Evolutionary conservation across 768 basidiomycete species (phyloP).

Genomic region (Galerina marginata): DNA sequence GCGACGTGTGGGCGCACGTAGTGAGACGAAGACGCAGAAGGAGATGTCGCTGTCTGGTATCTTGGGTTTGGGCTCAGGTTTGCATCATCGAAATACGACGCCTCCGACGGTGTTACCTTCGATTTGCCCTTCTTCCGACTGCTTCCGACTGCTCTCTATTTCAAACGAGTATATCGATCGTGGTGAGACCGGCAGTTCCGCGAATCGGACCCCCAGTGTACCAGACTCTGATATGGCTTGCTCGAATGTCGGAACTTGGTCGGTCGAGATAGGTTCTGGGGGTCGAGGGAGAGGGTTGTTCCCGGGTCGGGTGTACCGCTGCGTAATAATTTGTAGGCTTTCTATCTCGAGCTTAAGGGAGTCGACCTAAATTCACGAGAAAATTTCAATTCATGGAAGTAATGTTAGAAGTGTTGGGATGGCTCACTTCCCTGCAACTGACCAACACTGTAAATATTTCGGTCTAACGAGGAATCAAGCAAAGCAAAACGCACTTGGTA

Average conservation of each 20-base stretch:
- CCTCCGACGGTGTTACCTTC: constrained; percentile 5
- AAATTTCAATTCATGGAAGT: background rate
- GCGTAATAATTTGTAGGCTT: constrained; percentile 35
- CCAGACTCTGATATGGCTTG: constrained; percentile 31
- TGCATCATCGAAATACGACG: background rate
- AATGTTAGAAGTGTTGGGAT: background rate
- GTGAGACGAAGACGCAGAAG: background rate
- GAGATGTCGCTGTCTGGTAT: background rate
- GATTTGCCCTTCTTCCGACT: constrained; percentile 2
- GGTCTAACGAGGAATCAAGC: background rate
- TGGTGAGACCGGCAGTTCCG: constrained; percentile 16
- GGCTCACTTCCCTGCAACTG: constrained; percentile 29
- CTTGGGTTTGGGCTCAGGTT: background rate
- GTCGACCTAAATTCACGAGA: constrained; percentile 7
- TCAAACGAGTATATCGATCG: constrained; percentile 13
- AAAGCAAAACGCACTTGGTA: constrained; percentile 13
- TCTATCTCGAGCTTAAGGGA: constrained; percentile 38
- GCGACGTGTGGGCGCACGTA: background rate
- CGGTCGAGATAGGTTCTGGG: constrained; percentile 56
- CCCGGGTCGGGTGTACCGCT: constrained; percentile 17
- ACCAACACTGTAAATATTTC: background rate
- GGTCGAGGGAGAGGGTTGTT: constrained; percentile 61
- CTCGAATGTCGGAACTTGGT: constrained; percentile 47
- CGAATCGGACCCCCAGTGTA: constrained; percentile 12
- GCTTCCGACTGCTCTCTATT: constrained; percentile 11